A percentile compares a stretch with the other conserved stretches of the same genome.
These are phyloP conservation scores for Emergomyces africanus DNA, from an alignment of 2,329 filamentous ascomycete genomes.

Conservation along the genomic window DNA sequence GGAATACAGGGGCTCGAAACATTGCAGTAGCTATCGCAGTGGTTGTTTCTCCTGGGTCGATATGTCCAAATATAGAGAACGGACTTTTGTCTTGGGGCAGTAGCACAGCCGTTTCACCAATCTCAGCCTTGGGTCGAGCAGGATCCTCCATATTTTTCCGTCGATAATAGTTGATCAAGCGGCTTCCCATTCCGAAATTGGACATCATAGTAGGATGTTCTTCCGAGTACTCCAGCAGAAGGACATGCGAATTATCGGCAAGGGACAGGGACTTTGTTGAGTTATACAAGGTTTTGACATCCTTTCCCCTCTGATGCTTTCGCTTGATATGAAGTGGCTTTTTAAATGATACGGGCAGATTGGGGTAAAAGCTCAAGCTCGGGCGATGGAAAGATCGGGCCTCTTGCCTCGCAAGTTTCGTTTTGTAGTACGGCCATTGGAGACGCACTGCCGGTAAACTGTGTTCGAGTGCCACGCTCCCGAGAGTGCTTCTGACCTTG, in stretches of 20 bases:
- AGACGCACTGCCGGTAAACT: conserved; percentile 82
- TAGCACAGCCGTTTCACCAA: conserved; percentile 80
- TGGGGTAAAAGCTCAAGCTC: conserved; percentile 57
- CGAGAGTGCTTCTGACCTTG: conserved; percentile 85
- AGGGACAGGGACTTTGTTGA: conserved; percentile 72
- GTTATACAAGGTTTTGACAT: conserved; percentile 64
- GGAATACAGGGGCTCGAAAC: conserved; percentile 89
- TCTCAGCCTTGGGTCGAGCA: conserved; percentile 61
- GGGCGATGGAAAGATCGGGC: conserved; percentile 77
- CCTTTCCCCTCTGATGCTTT: conserved; percentile 69
- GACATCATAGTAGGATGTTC: conserved; percentile 84
- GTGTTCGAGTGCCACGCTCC: conserved; percentile 87
- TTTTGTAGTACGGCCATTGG: conserved; percentile 92
- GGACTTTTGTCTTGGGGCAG: conserved; percentile 91
- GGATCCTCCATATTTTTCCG: conserved; percentile 69
- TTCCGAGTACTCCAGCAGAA: conserved; percentile 92
- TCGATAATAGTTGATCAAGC: conserved; percentile 93
- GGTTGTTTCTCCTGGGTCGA: conserved; percentile 80
- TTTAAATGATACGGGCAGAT: conserved; percentile 58
- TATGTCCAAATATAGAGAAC: conserved; percentile 87
- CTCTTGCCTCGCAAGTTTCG: conserved; percentile 59
- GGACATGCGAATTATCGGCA: conserved; percentile 74
- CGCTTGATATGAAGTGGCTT: conserved; percentile 62
- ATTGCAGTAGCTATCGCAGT: conserved; percentile 90
- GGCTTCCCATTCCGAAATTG: conserved; percentile 94